These are phyloP conservation scores for Aureobasidium vineae DNA, from an alignment of 2,329 filamentous ascomycete genomes.

Conservation along the genomic window DNA sequence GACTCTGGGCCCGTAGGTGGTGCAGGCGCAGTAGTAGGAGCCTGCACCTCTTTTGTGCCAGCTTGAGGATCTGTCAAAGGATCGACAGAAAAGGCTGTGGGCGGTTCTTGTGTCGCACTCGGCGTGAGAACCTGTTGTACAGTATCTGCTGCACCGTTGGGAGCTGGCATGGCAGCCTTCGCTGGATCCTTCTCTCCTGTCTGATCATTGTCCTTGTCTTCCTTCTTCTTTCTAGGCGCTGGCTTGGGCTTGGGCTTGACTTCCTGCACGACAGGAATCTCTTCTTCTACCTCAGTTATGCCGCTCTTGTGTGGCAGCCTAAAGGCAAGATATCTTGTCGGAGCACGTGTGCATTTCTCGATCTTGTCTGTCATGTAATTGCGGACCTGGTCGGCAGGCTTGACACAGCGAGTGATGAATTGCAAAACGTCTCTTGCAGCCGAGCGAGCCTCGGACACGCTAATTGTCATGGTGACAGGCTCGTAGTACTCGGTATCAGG, in stretches of 20 bases:
- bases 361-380: conserved; percentile 59
- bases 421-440: conserved; percentile 50
- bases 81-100: background rate
- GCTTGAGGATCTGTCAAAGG: background rate
- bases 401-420: conserved; percentile 56
- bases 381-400: conserved; percentile 53
- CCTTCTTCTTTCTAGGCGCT: conserved; percentile 21
- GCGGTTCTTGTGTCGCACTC: background rate
- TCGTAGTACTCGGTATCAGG: conserved; percentile 68
- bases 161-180: background rate
- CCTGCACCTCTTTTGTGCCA: background rate
- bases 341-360: conserved; percentile 55
- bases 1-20: background rate
- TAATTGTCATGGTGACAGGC: conserved; percentile 61
- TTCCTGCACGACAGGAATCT: conserved; percentile 28
- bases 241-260: conserved; percentile 24
- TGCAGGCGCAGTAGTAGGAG: background rate
- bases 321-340: conserved; percentile 56
- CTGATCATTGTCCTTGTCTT: conserved; percentile 21
- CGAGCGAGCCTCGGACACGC: conserved; percentile 10
- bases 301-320: conserved; percentile 49
- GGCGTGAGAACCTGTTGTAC: background rate
- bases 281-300: conserved; percentile 39
- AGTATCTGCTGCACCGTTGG: background rate
- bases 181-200: background rate